A percentile compares a stretch with the other conserved stretches of the same genome.
phyloP scores from a whole-genome alignment of 148 eudicot species.

The Silene conica region DNA sequence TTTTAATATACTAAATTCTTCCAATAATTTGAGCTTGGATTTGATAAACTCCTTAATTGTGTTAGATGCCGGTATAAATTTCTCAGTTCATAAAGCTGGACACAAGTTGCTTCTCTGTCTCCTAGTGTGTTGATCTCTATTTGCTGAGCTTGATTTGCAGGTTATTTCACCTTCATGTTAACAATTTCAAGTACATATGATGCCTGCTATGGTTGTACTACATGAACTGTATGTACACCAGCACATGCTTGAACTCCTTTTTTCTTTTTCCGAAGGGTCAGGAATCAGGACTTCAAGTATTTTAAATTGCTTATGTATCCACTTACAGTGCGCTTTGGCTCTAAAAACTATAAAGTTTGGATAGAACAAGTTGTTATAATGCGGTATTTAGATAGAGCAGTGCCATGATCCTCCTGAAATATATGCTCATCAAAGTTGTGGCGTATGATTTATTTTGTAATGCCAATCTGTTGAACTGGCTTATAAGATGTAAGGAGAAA shows the following conservation, averaged over 20 bases:
- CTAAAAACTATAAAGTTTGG: background rate
- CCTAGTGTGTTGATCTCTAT: background rate
- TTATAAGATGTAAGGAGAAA: background rate
- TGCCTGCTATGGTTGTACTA: background rate
- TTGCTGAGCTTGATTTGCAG: background rate
- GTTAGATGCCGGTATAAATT: background rate
- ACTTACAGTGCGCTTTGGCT: background rate
- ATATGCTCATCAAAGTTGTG: background rate
- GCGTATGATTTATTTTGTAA: background rate
- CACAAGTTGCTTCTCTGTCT: slow-evolving; percentile 7
- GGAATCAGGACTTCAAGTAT: background rate
- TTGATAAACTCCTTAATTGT: background rate
- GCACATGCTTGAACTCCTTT: background rate
- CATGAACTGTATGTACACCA: background rate
- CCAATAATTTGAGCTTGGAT: slow-evolving; percentile 1
- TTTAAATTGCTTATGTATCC: background rate
- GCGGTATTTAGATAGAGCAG: background rate
- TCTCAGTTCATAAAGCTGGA: slow-evolving; percentile 3
- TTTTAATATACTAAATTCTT: background rate
- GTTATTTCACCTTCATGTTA: background rate
- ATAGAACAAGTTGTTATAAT: background rate
- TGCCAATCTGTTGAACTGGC: background rate
- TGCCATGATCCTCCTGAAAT: slow-evolving; percentile 5
- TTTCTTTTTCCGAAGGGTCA: background rate
- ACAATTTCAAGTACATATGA: background rate